A percentile compares a stretch with the other conserved stretches of the same genome.
These are phyloP conservation scores for Lodderomyces jiufengensis DNA, from an alignment of 1,139 yeast genomes.

Conservation along the genomic window DNA sequence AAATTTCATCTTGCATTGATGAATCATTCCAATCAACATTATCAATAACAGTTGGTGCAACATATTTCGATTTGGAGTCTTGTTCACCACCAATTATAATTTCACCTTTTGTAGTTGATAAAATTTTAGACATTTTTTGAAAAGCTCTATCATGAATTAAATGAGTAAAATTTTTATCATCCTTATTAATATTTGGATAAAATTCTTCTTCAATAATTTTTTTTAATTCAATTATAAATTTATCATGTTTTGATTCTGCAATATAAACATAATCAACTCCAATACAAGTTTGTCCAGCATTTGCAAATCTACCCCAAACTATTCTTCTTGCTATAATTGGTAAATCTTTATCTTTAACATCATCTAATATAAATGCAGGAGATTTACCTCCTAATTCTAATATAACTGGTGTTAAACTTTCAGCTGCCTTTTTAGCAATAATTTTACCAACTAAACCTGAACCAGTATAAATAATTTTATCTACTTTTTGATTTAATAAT, in stretches of 20 bases:
- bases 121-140: slow-evolving; percentile 41
- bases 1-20: slow-evolving; percentile 71
- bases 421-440: slow-evolving; percentile 77
- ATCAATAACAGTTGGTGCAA: slow-evolving; percentile 72
- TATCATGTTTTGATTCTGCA: slow-evolving; percentile 52
- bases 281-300: slow-evolving; percentile 87
- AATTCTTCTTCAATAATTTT: slow-evolving; percentile 33
- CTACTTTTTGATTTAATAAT: slow-evolving; percentile 64
- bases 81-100: slow-evolving; percentile 55
- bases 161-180: slow-evolving; percentile 53
- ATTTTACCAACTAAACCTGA: slow-evolving; percentile 70
- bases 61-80: slow-evolving; percentile 42
- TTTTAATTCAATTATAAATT: slow-evolving; percentile 46
- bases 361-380: slow-evolving; percentile 67
- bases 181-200: slow-evolving; percentile 21
- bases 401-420: slow-evolving; percentile 71
- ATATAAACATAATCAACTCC: slow-evolving; percentile 80
- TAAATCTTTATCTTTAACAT: slow-evolving; percentile 42
- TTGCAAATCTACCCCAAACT: slow-evolving; percentile 74
- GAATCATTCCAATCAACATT: slow-evolving; percentile 63
- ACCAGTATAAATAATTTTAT: slow-evolving; percentile 85
- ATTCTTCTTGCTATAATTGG: slow-evolving; percentile 57
- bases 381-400: slow-evolving; percentile 91
- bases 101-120: slow-evolving; percentile 55
- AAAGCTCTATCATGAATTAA: slow-evolving; percentile 60